These are phyloP conservation scores for Cryptococcus sp. DNA, from an alignment of 1,284 basidiomycete genomes.

Conservation along the genomic window DNA sequence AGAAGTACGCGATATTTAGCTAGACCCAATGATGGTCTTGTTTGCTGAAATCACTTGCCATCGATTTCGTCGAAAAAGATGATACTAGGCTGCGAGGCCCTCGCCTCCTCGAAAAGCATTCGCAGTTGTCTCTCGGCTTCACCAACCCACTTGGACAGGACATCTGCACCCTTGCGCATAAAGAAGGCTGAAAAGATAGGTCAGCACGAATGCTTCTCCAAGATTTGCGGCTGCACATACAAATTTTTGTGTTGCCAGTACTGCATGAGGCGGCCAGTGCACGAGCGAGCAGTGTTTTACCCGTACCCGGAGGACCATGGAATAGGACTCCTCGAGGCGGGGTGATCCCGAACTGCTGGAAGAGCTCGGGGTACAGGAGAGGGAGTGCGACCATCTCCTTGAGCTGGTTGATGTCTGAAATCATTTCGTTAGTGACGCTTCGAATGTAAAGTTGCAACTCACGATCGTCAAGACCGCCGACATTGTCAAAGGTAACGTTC, in stretches of 20 bases:
- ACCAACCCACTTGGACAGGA: constrained; percentile 98
- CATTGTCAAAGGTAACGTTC: constrained; percentile 93
- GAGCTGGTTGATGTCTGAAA: constrained; percentile 84
- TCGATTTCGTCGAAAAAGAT: constrained; percentile 99
- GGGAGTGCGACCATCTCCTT: constrained; percentile 99
- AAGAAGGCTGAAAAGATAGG: constrained; percentile 73
- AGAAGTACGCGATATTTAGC: neutral
- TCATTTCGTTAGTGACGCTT: constrained; percentile 1
- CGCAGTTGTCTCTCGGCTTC: constrained; percentile 97
- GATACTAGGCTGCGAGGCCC: constrained; percentile 88
- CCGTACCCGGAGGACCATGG: constrained; percentile 83
- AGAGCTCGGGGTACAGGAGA: constrained; percentile 94
- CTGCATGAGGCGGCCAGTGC: constrained; percentile 93
- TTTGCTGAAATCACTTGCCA: constrained; percentile 55
- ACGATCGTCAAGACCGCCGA: constrained; percentile 96
- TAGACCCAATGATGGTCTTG: too few species aligned
- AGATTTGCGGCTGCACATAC: constrained; percentile 57
- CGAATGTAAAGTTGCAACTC: constrained; percentile 44
- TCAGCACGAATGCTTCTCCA: constrained; percentile 2
- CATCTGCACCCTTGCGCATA: constrained; percentile 99
- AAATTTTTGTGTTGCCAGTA: constrained; percentile 83
- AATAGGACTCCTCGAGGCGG: constrained; percentile 97
- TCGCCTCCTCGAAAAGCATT: constrained; percentile 94
- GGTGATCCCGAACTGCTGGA: constrained; percentile 90
- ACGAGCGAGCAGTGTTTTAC: constrained; percentile 86